These are phyloP conservation scores for Hemileccinum impolitum DNA, from an alignment of 768 basidiomycete genomes.

Conservation along the genomic window DNA sequence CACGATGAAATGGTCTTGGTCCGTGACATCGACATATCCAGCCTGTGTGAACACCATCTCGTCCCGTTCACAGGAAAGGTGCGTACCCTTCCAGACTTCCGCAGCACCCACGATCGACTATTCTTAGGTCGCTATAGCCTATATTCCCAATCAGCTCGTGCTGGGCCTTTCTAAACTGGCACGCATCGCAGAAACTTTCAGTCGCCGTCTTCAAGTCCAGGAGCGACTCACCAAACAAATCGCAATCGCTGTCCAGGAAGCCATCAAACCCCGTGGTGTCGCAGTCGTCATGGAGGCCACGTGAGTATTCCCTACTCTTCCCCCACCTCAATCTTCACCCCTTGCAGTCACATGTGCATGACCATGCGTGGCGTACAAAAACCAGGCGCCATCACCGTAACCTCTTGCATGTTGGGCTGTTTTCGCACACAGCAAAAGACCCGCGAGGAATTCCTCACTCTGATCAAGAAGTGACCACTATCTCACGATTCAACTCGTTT, in stretches of 20 bases:
- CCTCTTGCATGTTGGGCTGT: conserved; percentile 97
- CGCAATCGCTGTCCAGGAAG: conserved; percentile 96
- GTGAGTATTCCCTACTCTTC: conserved; percentile 45
- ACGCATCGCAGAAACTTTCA: conserved; percentile 95
- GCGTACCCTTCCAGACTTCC: conserved; percentile 27
- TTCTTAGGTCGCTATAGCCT: conserved; percentile 89
- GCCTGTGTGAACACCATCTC: conserved; percentile 96
- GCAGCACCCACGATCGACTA: conserved; percentile 18
- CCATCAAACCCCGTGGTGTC: conserved; percentile 95
- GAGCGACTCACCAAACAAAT: conserved; percentile 97
- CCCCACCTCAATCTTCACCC: conserved; percentile 7
- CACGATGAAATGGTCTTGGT: conserved; percentile 99
- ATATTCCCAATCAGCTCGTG: conserved; percentile 94
- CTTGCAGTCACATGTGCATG: conserved; percentile 90
- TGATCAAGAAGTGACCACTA: conserved; percentile 53
- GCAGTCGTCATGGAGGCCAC: conserved; percentile 99
- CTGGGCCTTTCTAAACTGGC: conserved; percentile 95
- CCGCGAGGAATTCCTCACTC: conserved; percentile 90
- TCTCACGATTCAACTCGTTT: conserved; percentile 49
- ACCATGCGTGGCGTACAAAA: conserved; percentile 99
- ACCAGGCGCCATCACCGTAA: conserved; percentile 91
- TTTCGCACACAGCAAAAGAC: conserved; percentile 99
- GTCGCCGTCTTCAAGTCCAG: conserved; percentile 93
- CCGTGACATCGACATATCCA: conserved; percentile 94
- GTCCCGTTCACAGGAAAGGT: conserved; percentile 98